Evolutionary conservation across 495 filamentous ascomycete genomes (phyloP).

Genomic region (Clohesyomyces aquaticus): DNA sequence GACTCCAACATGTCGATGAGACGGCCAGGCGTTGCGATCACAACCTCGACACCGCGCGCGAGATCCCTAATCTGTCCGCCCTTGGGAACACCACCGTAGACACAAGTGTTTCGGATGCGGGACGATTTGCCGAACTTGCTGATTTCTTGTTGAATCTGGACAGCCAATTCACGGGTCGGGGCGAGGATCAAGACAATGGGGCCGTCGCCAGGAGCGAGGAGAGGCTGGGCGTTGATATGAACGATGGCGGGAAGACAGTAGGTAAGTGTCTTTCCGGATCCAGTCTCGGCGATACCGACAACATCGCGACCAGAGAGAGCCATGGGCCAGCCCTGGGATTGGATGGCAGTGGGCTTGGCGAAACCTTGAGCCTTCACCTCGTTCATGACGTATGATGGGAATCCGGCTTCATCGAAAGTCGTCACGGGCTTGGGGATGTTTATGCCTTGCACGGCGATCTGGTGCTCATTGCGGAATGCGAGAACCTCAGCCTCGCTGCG

Average conservation of each 20-base stretch:
- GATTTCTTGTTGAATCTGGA: conserved; percentile 95
- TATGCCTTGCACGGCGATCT: conserved; percentile 75
- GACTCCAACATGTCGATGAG: conserved; percentile 98
- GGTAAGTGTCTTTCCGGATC: conserved; percentile 97
- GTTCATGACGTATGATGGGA: conserved; percentile 94
- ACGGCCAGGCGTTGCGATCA: conserved; percentile 96
- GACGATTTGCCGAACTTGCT: conserved; percentile 98
- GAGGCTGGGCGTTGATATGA: conserved; percentile 98
- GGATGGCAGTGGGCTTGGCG: conserved; percentile 86
- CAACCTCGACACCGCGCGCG: conserved; percentile 81
- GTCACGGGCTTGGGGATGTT: conserved; percentile 90
- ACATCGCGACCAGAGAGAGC: conserved; percentile 97
- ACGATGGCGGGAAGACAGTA: conserved; percentile 99
- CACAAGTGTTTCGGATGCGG: conserved; percentile 97
- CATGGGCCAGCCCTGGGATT: conserved; percentile 99
- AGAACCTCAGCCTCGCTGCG: conserved; percentile 81
- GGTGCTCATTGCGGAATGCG: conserved; percentile 77
- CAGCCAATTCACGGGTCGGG: conserved; percentile 94
- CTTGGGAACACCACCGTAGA: conserved; percentile 98
- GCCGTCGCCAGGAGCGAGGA: conserved; percentile 94
- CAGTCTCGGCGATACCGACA: conserved; percentile 98
- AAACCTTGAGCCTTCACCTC: conserved; percentile 99
- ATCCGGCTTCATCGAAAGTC: conserved; percentile 96
- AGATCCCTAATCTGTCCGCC: conserved; percentile 95
- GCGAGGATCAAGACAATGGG: conserved; percentile 95